Percentiles rank a stretch among this genome's conserved stretches.
Evolutionary conservation across 202 grass and related monocot species (phyloP).

Genomic region (Carex arenaria): DNA sequence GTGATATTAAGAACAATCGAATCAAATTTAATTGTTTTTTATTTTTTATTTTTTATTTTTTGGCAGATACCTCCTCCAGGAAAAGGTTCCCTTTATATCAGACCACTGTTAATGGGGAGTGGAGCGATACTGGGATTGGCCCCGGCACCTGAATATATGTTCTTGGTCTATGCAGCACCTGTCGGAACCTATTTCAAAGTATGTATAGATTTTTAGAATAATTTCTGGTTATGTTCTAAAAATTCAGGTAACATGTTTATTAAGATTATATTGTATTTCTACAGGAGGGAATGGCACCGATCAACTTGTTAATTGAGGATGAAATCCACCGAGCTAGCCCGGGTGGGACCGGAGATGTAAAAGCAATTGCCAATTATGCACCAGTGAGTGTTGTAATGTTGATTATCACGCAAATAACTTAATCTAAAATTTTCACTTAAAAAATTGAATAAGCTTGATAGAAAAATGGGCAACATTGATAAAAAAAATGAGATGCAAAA

Average conservation of each 20-base stretch:
- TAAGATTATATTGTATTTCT: not conserved
- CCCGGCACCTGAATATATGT: constrained; percentile 84
- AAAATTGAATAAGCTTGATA: not conserved
- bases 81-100: constrained; percentile 74
- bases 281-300: constrained; percentile 70
- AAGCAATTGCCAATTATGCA: constrained; percentile 91
- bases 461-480: not conserved
- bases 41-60: not conserved
- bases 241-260: not conserved
- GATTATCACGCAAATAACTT: not conserved
- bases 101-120: constrained; percentile 83
- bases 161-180: constrained; percentile 68
- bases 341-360: constrained; percentile 83
- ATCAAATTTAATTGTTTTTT: not conserved
- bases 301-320: constrained; percentile 59
- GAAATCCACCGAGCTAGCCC: constrained; percentile 64
- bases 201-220: not conserved
- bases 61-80: constrained; percentile 72
- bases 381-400: constrained; percentile 38
- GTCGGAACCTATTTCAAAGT: constrained; percentile 93
- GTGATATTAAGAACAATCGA: not conserved
- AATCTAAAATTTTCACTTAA: not conserved
- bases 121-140: constrained; percentile 65
- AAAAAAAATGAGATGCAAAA: not conserved
- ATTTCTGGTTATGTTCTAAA: not conserved